Conservation (phyloP, 331 rosid genomes). For the Cydonia oblonga region DNA sequence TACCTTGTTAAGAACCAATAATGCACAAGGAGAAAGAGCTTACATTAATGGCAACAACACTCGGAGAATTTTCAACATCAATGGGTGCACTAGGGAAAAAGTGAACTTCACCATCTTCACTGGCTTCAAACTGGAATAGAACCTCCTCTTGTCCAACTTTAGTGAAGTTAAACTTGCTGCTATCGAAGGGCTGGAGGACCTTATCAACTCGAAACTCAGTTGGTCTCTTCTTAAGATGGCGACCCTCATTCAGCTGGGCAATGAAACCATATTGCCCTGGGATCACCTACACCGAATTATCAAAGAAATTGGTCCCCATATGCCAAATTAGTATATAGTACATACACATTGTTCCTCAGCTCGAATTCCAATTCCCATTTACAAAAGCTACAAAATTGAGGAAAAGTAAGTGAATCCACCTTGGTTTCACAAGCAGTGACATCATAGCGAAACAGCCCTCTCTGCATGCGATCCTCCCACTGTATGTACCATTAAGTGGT, state of each 20-base stretch:
- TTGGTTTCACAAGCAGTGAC: slow-evolving; percentile 95
- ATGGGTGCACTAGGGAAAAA: slow-evolving; percentile 70
- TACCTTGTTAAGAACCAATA: neutral
- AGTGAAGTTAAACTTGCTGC: slow-evolving; percentile 81
- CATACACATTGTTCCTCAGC: neutral
- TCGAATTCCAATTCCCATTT: neutral
- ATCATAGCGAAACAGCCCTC: slow-evolving; percentile 90
- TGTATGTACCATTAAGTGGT: slow-evolving; percentile 24
- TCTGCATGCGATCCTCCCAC: slow-evolving; percentile 98
- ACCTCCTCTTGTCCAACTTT: slow-evolving; percentile 97
- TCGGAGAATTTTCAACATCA: slow-evolving; percentile 72
- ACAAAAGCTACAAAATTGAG: neutral
- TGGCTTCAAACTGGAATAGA: slow-evolving; percentile 72
- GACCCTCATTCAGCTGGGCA: slow-evolving; percentile 98
- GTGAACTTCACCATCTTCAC: slow-evolving; percentile 63
- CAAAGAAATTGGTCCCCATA: slow-evolving; percentile 9
- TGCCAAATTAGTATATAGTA: neutral
- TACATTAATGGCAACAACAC: slow-evolving; percentile 88
- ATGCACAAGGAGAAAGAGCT: slow-evolving; percentile 6
- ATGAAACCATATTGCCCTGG: slow-evolving; percentile 76
- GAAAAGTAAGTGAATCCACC: slow-evolving; percentile 24
- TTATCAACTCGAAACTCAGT: slow-evolving; percentile 91
- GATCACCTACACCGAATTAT: slow-evolving; percentile 51
- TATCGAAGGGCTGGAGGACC: slow-evolving; percentile 94
- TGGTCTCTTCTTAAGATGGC: slow-evolving; percentile 97